Evolutionary conservation across 2,329 filamentous ascomycete species (phyloP).

Genomic region (Huntiella abstrusa): DNA sequence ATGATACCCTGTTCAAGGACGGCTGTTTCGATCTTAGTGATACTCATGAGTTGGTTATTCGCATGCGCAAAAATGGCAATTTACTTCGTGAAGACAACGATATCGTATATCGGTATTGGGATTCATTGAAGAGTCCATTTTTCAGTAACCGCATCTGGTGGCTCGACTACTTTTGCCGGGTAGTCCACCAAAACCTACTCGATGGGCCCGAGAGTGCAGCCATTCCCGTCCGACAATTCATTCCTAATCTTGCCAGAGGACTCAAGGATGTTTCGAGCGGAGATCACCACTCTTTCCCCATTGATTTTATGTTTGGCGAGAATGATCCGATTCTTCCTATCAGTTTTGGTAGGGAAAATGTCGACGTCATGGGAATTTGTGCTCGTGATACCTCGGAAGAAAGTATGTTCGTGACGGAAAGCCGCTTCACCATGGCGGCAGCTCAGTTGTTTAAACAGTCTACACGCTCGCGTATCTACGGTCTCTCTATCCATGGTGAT

Average conservation of each 20-base stretch:
- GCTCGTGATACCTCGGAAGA: background rate
- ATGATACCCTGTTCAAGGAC: background rate
- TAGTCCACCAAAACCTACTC: background rate
- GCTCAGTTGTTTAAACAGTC: background rate
- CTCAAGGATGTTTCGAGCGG: background rate
- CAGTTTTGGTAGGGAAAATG: background rate
- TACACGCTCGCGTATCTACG: background rate
- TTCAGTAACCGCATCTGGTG: background rate
- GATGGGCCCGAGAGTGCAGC: background rate
- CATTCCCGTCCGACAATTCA: background rate
- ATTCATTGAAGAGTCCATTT: background rate
- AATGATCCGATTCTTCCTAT: background rate
- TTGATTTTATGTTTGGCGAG: background rate
- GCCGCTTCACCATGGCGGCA: background rate
- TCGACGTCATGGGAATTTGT: conserved; percentile 1
- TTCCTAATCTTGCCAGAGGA: background rate
- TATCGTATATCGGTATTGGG: background rate
- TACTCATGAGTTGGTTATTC: background rate
- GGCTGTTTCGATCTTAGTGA: background rate
- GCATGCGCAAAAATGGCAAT: background rate
- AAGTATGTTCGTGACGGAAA: background rate
- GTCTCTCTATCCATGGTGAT: background rate
- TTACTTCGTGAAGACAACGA: background rate
- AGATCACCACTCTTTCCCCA: background rate
- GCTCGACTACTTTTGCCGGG: conserved; percentile 1